phyloP scores from a whole-genome alignment of 768 basidiomycete species.

The Termitomyces sp. region DNA sequence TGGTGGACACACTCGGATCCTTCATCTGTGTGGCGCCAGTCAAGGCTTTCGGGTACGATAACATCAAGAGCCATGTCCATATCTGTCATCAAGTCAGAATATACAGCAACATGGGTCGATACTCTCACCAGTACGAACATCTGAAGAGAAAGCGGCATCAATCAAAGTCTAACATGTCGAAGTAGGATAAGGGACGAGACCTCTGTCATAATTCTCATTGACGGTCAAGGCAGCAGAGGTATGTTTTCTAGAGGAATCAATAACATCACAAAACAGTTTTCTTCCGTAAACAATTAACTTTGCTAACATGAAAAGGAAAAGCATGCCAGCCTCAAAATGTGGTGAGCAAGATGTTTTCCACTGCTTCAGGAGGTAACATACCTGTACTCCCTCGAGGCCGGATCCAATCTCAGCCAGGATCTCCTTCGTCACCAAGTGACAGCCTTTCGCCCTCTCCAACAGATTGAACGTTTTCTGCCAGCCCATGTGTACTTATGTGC shows the following conservation, averaged over 20 bases:
- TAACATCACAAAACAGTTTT: not conserved
- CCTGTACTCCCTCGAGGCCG: conserved; percentile 68
- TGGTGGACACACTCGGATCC: conserved; percentile 68
- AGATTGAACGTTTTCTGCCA: conserved; percentile 88
- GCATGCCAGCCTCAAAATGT: conserved; percentile 66
- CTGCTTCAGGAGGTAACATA: conserved; percentile 19
- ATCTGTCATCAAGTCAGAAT: conserved; percentile 41
- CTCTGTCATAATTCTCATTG: conserved; percentile 88
- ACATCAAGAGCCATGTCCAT: conserved; percentile 94
- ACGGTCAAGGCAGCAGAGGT: conserved; percentile 77
- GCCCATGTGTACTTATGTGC: conserved; percentile 49
- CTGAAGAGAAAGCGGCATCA: conserved; percentile 12
- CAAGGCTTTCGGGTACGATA: conserved; percentile 79
- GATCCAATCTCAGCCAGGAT: conserved; percentile 63
- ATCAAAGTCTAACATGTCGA: conserved; percentile 24
- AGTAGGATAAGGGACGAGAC: conserved; percentile 42
- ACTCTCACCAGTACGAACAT: conserved; percentile 32
- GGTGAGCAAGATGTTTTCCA: not conserved
- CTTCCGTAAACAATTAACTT: not conserved
- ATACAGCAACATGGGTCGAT: not conserved
- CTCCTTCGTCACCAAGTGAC: conserved; percentile 83
- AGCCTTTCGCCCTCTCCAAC: conserved; percentile 53
- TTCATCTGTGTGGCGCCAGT: conserved; percentile 89
- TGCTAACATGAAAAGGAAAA: conserved; percentile 84
- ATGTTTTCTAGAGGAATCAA: conserved; percentile 41